Base-by-base conservation (phyloP, 768 basidiomycete species). In the Lactarius sanguifluus region DNA sequence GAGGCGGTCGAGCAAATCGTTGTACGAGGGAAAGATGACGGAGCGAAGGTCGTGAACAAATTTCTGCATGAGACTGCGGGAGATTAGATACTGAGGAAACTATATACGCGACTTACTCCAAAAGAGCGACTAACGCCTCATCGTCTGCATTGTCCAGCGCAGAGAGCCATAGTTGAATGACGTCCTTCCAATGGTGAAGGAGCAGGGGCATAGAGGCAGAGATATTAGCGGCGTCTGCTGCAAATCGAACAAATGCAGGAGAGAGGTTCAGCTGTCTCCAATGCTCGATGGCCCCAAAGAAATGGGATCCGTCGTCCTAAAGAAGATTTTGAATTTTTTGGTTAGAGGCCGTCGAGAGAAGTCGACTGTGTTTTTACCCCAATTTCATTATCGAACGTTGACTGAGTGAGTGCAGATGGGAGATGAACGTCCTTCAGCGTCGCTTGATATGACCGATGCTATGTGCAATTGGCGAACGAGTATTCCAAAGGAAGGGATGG, bases 251-350 rank as follows among this genome's bases (percentile, higher is more conserved):
- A 75, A 94, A 95, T 1, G 86, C 80, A 1, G 90, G 84, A 2
- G 91, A 82, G 25, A 96, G 83, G 75, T 91, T 94, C 66, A 95
- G 82, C 71, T 94, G 89, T 70, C 83, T 79, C 88, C 90, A 92
- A 72, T 91, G 86, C 32, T 85, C 80, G 38, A 96, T 79, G 3
- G 89, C 83, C 69, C 85, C 81, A 62, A 88, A 86, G 71, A 96
- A 94, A 73, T 92, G 88, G 0, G 90, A 92, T 64, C 87, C 86
- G 72, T 85, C 84, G 69, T 94, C 90, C 90, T 92, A 62, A 70
- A 38, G n/a, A 55, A 30, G 15, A 9, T 34, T 15, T 28, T 62
- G 30, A 62, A 38, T 7, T 55, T 25, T 41, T 40, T 56, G 13
- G 50, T 52, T 5, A 52, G 50, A 47, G 64, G 38, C 41, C 8